These are phyloP conservation scores for Russula olivacea DNA, from an alignment of 768 basidiomycete species.

Conservation along the genomic window DNA sequence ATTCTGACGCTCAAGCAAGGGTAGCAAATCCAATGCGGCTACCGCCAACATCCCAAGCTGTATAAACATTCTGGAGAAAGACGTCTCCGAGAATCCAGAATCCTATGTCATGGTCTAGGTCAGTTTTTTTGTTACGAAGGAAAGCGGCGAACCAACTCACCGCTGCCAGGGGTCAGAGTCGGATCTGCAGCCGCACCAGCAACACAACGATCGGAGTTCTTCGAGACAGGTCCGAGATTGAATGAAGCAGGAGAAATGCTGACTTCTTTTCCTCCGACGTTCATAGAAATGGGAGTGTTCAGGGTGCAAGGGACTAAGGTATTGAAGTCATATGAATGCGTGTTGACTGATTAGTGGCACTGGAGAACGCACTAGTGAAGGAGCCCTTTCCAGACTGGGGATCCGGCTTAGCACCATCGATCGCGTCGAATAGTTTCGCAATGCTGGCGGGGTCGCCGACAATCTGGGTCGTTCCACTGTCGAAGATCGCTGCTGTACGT, in stretches of 20 bases:
- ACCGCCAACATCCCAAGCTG: constrained; percentile 6
- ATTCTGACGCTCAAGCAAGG: neutral
- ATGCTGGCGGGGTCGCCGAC: constrained; percentile 21
- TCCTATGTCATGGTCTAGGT: neutral
- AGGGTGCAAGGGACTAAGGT: constrained; percentile 6
- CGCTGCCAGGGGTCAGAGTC: neutral
- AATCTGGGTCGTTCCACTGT: constrained; percentile 32
- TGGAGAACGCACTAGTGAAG: constrained; percentile 4
- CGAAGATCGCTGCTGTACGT: constrained; percentile 28
- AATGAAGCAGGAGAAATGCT: constrained; percentile 1
- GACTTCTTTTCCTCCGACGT: constrained; percentile 2
- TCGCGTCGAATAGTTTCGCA: neutral
- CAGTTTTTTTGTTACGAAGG: neutral
- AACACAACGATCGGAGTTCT: neutral
- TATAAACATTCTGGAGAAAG: constrained; percentile 12
- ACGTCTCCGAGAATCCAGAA: constrained; percentile 15
- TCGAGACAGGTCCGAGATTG: constrained; percentile 4
- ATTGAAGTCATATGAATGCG: neutral
- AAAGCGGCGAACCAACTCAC: neutral
- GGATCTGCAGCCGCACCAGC: neutral
- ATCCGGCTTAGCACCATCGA: neutral
- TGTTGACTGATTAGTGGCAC: neutral
- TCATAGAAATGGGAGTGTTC: neutral
- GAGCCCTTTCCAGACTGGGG: neutral
- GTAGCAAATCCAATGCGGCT: constrained; percentile 13